Conservation (phyloP, 257 asterid genomes). For the Solanum microdontum region DNA sequence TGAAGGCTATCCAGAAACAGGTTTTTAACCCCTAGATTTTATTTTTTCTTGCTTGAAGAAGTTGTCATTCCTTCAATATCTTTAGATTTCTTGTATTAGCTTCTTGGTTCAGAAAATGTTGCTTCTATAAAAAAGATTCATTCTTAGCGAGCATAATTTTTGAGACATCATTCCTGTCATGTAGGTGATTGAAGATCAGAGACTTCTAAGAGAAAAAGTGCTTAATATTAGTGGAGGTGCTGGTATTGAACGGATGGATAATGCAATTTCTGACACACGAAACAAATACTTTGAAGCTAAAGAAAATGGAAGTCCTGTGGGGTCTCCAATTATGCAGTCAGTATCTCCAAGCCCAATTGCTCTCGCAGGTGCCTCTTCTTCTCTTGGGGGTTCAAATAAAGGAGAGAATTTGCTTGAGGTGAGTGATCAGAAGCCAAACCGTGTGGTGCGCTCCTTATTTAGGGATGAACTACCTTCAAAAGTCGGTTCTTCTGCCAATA, state of each 20-base stretch:
- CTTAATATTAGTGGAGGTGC: conserved; percentile 75
- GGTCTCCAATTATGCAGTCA: conserved; percentile 27
- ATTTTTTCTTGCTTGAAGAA: background rate
- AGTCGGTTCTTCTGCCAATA: conserved; percentile 17
- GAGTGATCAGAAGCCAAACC: conserved; percentile 26
- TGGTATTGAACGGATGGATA: conserved; percentile 73
- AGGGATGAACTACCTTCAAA: conserved; percentile 22
- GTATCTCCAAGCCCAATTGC: conserved; percentile 25
- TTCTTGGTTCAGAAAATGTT: background rate
- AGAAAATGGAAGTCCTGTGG: conserved; percentile 36
- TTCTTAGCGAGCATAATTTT: background rate
- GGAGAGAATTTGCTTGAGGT: conserved; percentile 12
- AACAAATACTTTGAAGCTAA: conserved; percentile 39
- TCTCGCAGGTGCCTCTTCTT: conserved; percentile 15
- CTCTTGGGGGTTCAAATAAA: conserved; percentile 24
- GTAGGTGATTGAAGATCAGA: conserved; percentile 75
- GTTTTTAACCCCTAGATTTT: conserved; percentile 15
- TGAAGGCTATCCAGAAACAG: conserved; percentile 86
- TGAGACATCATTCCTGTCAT: background rate
- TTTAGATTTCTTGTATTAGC: background rate
- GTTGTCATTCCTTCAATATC: background rate
- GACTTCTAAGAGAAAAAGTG: conserved; percentile 71
- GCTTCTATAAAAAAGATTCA: background rate
- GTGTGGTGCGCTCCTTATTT: conserved; percentile 58
- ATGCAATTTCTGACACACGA: conserved; percentile 53